Conservation (phyloP, 768 basidiomycete genomes). For the Strobilomyces dryophilus region DNA sequence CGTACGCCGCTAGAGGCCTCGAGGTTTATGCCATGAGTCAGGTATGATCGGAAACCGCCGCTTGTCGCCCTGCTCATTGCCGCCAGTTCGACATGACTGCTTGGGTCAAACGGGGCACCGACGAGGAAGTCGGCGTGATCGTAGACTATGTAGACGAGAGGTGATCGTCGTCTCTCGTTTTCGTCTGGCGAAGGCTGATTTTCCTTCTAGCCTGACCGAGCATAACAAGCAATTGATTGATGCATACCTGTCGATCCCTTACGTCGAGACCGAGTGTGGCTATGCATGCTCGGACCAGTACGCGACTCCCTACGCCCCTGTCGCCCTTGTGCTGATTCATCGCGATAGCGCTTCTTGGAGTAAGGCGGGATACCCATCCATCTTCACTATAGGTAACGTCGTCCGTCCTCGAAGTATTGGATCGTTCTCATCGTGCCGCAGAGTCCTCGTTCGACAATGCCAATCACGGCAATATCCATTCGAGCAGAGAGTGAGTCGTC, state of each 20-base stretch:
- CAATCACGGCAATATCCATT: slow-evolving; percentile 76
- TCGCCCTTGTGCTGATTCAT: slow-evolving; percentile 20
- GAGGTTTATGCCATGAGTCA: slow-evolving; percentile 31
- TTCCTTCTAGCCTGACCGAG: slow-evolving; percentile 57
- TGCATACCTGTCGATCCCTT: slow-evolving; percentile 79
- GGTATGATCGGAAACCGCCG: slow-evolving; percentile 11
- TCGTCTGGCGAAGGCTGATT: slow-evolving; percentile 9
- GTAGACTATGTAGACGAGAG: slow-evolving; percentile 72
- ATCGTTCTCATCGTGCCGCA: slow-evolving; percentile 10
- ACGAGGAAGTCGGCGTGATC: slow-evolving; percentile 80
- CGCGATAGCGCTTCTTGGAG: slow-evolving; percentile 65
- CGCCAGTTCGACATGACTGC: slow-evolving; percentile 87
- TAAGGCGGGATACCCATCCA: slow-evolving; percentile 81
- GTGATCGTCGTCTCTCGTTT: slow-evolving; percentile 36
- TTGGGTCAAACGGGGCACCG: slow-evolving; percentile 82
- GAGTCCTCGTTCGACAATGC: slow-evolving; percentile 73
- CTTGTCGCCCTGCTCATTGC: slow-evolving; percentile 23
- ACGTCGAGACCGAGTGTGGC: slow-evolving; percentile 79
- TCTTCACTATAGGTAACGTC: slow-evolving; percentile 65
- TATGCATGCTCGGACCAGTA: slow-evolving; percentile 96
- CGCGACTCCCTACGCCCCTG: slow-evolving; percentile 25
- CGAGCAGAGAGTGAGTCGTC: slow-evolving; percentile 64
- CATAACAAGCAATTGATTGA: slow-evolving; percentile 76
- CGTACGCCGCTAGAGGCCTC: slow-evolving; percentile 46
- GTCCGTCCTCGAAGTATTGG: not conserved